These are phyloP conservation scores for Cladosporium sp. DNA, from an alignment of 2,329 filamentous ascomycete genomes.

Conservation along the genomic window DNA sequence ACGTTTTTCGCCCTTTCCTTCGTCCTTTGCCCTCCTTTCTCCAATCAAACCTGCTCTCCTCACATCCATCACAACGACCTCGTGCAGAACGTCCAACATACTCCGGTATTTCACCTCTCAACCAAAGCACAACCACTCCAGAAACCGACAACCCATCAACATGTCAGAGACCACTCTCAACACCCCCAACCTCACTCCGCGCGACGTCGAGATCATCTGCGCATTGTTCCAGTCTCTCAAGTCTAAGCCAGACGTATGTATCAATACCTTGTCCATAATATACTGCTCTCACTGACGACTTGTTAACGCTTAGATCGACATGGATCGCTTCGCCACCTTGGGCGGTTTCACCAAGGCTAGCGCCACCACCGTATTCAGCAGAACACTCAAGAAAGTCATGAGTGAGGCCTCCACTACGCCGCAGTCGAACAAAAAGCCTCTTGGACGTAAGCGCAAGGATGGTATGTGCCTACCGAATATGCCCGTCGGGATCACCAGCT, in stretches of 20 bases:
- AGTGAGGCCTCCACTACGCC: background rate
- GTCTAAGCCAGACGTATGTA: slow-evolving; percentile 2
- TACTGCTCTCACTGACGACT: background rate
- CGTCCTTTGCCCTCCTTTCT: background rate
- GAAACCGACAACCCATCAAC: background rate
- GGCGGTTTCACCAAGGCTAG: slow-evolving; percentile 1
- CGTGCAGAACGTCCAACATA: no score
- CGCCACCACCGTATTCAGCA: background rate
- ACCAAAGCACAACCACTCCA: background rate
- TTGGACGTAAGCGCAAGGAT: slow-evolving; percentile 7
- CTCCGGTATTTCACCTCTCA: background rate
- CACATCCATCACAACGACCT: background rate
- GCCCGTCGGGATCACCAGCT: background rate
- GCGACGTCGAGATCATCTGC: slow-evolving; percentile 6
- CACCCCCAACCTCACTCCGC: background rate
- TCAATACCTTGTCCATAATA: background rate
- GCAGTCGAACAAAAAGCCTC: background rate
- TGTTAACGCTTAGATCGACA: background rate
- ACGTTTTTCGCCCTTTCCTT: background rate
- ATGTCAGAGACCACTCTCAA: background rate
- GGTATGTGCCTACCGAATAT: background rate
- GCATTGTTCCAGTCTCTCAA: background rate
- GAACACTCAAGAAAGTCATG: slow-evolving; percentile 7
- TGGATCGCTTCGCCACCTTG: slow-evolving; percentile 3
- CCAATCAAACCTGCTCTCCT: background rate